Conservation (phyloP, 192 early-diverging fungal genomes). For the Dissophora globulifera region DNA sequence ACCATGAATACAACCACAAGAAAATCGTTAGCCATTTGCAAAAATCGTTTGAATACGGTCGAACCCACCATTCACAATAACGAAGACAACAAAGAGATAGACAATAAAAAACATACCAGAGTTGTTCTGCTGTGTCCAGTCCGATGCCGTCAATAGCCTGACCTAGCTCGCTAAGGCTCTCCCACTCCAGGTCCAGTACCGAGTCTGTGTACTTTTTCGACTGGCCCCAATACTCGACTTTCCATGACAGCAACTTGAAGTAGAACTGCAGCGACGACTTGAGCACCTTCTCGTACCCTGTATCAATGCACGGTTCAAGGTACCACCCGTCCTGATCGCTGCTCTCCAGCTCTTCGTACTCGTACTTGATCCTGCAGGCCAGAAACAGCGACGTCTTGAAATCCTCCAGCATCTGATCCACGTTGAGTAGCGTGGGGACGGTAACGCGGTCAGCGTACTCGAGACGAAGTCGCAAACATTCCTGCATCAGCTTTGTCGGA, state of each 20-base stretch:
- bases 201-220: slow-evolving; percentile 72
- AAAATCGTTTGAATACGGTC: too few species aligned
- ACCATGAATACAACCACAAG: too few species aligned
- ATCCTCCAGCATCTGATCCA: slow-evolving; percentile 86
- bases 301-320: slow-evolving; percentile 67
- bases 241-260: slow-evolving; percentile 80
- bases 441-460: slow-evolving; percentile 70
- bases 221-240: slow-evolving; percentile 68
- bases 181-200: slow-evolving; percentile 87
- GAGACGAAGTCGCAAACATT: slow-evolving; percentile 80
- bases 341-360: slow-evolving; percentile 71
- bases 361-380: slow-evolving; percentile 77
- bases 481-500: slow-evolving; percentile 83
- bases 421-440: slow-evolving; percentile 66
- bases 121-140: slow-evolving; percentile 77
- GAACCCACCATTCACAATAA: too few species aligned
- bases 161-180: slow-evolving; percentile 77
- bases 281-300: slow-evolving; percentile 78
- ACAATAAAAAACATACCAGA: too few species aligned
- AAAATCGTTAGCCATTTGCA: too few species aligned
- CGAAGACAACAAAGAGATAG: too few species aligned
- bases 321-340: slow-evolving; percentile 74
- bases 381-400: slow-evolving; percentile 76
- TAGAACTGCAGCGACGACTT: slow-evolving; percentile 80
- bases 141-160: slow-evolving; percentile 78